Evolutionary conservation across 2,329 filamentous ascomycete species (phyloP).

Genomic region (Apiospora phragmitis): DNA sequence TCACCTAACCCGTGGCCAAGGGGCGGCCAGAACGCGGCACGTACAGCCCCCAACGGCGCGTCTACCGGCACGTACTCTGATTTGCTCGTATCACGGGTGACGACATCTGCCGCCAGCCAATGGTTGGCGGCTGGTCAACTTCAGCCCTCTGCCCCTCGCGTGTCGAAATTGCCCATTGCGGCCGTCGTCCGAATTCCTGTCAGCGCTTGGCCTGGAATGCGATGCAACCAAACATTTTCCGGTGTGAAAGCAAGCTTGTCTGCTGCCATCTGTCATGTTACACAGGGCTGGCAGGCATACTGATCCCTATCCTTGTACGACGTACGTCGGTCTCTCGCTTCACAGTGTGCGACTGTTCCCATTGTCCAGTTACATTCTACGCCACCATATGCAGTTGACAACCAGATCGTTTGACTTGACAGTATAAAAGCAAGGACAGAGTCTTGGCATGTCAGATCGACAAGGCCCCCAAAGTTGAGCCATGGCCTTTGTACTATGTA

Average conservation of each 20-base stretch:
- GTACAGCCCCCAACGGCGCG: neutral
- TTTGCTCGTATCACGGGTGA: conserved; percentile 8
- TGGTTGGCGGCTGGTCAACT: neutral
- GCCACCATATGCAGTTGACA: neutral
- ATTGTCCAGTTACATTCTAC: neutral
- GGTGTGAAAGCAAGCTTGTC: neutral
- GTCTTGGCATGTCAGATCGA: conserved; percentile 6
- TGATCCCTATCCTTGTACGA: neutral
- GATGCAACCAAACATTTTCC: neutral
- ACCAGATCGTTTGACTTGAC: neutral
- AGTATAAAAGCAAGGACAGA: neutral
- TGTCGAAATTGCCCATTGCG: neutral
- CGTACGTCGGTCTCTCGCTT: neutral
- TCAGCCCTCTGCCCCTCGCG: conserved; percentile 1
- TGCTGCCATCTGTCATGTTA: neutral
- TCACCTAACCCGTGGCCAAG: neutral
- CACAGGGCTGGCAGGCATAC: neutral
- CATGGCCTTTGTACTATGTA: neutral
- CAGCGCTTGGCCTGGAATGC: neutral
- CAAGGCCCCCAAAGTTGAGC: neutral
- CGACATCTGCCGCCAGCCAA: conserved; percentile 9
- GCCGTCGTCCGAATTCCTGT: neutral
- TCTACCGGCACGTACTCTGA: conserved; percentile 6
- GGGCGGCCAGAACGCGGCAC: neutral
- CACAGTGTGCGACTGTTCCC: neutral